These are phyloP conservation scores for Rhododendron griersonianum DNA, from an alignment of 148 eudicot genomes.

Conservation along the genomic window DNA sequence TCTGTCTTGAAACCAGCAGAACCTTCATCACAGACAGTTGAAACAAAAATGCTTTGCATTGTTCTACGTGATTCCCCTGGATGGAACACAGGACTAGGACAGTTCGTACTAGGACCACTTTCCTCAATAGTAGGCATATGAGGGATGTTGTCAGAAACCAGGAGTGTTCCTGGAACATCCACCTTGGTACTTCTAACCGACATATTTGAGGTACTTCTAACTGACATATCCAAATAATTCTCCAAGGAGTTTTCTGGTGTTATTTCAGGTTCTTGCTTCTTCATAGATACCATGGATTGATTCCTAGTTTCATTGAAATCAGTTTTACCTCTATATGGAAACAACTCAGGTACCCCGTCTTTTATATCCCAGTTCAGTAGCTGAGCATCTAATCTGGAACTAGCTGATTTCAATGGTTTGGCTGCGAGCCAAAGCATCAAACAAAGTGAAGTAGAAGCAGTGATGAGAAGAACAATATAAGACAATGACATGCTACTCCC, in stretches of 20 bases:
- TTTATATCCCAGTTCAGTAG: conserved; percentile 45
- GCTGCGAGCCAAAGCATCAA: conserved; percentile 69
- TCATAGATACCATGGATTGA: conserved; percentile 23
- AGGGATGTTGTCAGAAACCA: conserved; percentile 45
- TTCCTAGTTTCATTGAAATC: conserved; percentile 26
- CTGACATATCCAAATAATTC: conserved; percentile 24
- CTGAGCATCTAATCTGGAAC: conserved; percentile 40
- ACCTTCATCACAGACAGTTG: conserved; percentile 20
- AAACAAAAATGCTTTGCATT: conserved; percentile 20
- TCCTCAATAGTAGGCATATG: conserved; percentile 35
- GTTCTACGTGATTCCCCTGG: conserved; percentile 25
- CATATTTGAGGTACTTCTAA: conserved; percentile 17
- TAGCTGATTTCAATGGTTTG: conserved; percentile 75
- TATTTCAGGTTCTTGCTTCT: conserved; percentile 32
- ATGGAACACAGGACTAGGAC: conserved; percentile 18
- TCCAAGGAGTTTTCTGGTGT: conserved; percentile 23
- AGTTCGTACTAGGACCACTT: conserved; percentile 18
- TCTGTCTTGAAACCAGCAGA: conserved; percentile 32
- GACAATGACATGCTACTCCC: conserved; percentile 45
- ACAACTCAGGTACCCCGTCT: conserved; percentile 27
- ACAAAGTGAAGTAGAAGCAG: conserved; percentile 47
- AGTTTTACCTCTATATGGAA: conserved; percentile 26
- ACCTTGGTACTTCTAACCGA: conserved; percentile 31
- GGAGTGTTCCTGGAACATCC: conserved; percentile 52
- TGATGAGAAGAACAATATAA: conserved; percentile 53